A percentile compares a stretch with the other conserved stretches of the same genome.
Conservation (phyloP, 331 rosid species). For the Rhamnella rubrinervis region DNA sequence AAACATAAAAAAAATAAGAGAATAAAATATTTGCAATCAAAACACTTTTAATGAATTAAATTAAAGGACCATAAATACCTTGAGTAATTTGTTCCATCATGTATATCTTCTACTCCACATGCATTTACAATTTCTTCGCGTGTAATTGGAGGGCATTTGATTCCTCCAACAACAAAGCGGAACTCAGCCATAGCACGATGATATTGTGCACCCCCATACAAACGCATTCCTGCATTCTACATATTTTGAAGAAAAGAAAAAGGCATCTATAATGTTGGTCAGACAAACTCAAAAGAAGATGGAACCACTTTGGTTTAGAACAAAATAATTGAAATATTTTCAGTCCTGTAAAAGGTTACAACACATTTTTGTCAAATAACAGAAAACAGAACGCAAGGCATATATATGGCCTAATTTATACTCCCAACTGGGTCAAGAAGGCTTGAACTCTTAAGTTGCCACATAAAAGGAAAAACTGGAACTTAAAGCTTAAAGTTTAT, state of each 20-base stretch:
- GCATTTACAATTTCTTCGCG: constrained; percentile 97
- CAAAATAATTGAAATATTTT: not conserved
- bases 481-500: not conserved
- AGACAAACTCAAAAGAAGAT: not conserved
- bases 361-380: not conserved
- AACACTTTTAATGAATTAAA: constrained; percentile 10
- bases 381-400: not conserved
- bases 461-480: not conserved
- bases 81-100: constrained; percentile 96
- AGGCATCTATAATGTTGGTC: not conserved
- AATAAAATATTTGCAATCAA: not conserved
- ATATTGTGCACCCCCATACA: constrained; percentile 98
- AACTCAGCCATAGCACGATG: constrained; percentile 99
- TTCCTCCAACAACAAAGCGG: constrained; percentile 97
- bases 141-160: constrained; percentile 92
- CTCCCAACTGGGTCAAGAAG: not conserved
- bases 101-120: constrained; percentile 98
- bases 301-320: too few species aligned
- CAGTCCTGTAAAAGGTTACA: not conserved
- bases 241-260: constrained; percentile 1
- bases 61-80: constrained; percentile 48
- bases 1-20: not conserved
- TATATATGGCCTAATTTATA: not conserved
- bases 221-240: constrained; percentile 97
- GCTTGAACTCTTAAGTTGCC: not conserved